Percentiles rank a stretch among this genome's conserved stretches.
These are phyloP conservation scores for Cercospora sojina DNA, from an alignment of 2,329 filamentous ascomycete genomes.

Conservation along the genomic window DNA sequence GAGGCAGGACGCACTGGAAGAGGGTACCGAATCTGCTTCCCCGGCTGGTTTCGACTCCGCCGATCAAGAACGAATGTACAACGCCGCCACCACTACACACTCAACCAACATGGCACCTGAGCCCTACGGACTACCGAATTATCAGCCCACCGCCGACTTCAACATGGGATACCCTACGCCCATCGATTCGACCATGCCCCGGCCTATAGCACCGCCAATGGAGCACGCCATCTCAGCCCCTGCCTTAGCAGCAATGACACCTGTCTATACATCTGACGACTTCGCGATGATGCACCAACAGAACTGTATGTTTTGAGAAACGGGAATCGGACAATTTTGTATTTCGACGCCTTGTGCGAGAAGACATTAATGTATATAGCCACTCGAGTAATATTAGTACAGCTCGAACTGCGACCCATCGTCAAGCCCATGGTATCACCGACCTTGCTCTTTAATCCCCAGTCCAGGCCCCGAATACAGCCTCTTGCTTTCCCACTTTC, in stretches of 20 bases:
- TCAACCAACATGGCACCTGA: neutral
- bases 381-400: neutral
- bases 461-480: too few relatives aligned
- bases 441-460: too few relatives aligned
- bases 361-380: neutral
- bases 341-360: neutral
- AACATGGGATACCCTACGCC: conserved; percentile 27
- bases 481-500: too few relatives aligned
- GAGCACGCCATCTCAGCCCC: conserved; percentile 27
- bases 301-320: neutral
- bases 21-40: neutral
- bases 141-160: conserved; percentile 19
- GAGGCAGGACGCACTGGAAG: conserved; percentile 8
- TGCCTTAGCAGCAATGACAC: conserved; percentile 14
- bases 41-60: neutral
- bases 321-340: neutral
- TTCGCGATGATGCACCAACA: conserved; percentile 4
- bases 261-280: conserved; percentile 5
- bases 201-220: conserved; percentile 23
- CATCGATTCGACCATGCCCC: conserved; percentile 18
- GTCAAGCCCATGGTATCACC: too few relatives aligned
- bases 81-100: neutral
- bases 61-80: neutral
- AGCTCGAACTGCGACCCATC: neutral
- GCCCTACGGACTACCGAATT: conserved; percentile 13